phyloP scores from a whole-genome alignment of 2,329 filamentous ascomycete genomes.

The Biscogniauxia mediterranea region DNA sequence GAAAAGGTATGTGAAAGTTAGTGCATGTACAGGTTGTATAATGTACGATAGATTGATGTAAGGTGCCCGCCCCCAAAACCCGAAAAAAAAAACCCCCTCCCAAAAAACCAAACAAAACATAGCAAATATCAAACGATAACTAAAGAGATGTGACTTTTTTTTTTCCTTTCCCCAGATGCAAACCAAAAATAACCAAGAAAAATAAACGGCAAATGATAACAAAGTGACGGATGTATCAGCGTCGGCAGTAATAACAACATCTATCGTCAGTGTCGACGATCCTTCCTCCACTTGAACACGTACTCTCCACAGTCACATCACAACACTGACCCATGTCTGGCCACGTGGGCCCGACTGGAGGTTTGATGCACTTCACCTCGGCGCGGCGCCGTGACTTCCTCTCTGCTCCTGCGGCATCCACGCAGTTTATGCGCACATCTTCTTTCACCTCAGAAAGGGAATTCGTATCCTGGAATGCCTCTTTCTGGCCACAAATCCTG shows the following conservation, averaged over 20 bases:
- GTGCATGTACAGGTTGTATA: no score
- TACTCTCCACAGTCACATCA: background rate
- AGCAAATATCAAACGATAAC: background rate
- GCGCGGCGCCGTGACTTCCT: background rate
- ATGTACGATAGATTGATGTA: background rate
- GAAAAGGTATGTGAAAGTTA: no score
- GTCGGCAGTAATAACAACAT: background rate
- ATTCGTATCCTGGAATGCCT: conserved; percentile 15
- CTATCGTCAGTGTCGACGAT: background rate
- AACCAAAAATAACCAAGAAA: background rate
- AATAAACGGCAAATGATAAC: background rate
- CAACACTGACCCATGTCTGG: background rate
- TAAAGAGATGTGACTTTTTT: background rate
- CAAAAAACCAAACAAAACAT: background rate
- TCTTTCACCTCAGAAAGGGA: conserved; percentile 12
- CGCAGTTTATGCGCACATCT: background rate
- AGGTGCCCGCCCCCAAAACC: no score
- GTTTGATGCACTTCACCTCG: background rate
- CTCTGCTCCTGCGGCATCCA: conserved; percentile 6
- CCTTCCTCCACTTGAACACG: background rate
- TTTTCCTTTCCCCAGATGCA: background rate
- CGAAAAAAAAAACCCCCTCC: no score
- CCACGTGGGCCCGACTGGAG: background rate
- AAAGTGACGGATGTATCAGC: background rate
- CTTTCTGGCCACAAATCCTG: conserved; percentile 9